Percentiles rank a stretch among this genome's conserved stretches.
Conservation (phyloP, 768 basidiomycete genomes). For the Lactarius deliciosus region DNA sequence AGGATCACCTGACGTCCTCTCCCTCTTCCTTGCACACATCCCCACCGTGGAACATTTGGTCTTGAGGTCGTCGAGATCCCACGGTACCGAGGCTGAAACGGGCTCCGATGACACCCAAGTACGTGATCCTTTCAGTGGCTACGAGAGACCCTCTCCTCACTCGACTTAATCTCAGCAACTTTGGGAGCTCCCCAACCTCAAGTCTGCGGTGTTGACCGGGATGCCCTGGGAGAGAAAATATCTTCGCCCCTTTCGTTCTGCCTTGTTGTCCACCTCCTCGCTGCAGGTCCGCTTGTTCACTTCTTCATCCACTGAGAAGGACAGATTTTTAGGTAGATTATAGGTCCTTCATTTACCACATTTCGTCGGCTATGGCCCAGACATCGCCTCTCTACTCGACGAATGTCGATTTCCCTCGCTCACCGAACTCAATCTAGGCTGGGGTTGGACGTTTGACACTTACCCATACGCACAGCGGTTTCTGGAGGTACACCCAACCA, state of each 20-base stretch:
- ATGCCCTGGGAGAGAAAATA: constrained; percentile 25
- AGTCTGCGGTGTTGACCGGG: constrained; percentile 24
- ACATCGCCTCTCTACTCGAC: constrained; percentile 18
- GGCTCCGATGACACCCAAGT: constrained; percentile 1
- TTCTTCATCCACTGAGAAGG: background rate
- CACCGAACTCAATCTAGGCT: constrained; percentile 24
- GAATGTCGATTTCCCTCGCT: constrained; percentile 23
- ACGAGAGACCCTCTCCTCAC: background rate
- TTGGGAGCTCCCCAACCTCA: constrained; percentile 25
- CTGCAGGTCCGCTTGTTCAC: constrained; percentile 12
- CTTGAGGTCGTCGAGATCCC: constrained; percentile 20
- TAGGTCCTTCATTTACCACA: constrained; percentile 27
- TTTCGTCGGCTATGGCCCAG: constrained; percentile 21
- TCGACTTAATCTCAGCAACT: background rate
- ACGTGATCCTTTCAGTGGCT: background rate
- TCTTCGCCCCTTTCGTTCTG: constrained; percentile 16
- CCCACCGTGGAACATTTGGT: constrained; percentile 23
- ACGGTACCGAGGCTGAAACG: constrained; percentile 5
- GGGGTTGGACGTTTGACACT: constrained; percentile 26
- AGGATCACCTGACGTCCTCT: constrained; percentile 22
- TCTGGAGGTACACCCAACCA: constrained; percentile 24
- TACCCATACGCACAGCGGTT: constrained; percentile 25
- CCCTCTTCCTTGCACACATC: constrained; percentile 22
- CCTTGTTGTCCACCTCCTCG: constrained; percentile 8
- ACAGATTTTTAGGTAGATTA: background rate